phyloP scores from a whole-genome alignment of 2,329 filamentous ascomycete genomes.

The Fusarium coffeatum region DNA sequence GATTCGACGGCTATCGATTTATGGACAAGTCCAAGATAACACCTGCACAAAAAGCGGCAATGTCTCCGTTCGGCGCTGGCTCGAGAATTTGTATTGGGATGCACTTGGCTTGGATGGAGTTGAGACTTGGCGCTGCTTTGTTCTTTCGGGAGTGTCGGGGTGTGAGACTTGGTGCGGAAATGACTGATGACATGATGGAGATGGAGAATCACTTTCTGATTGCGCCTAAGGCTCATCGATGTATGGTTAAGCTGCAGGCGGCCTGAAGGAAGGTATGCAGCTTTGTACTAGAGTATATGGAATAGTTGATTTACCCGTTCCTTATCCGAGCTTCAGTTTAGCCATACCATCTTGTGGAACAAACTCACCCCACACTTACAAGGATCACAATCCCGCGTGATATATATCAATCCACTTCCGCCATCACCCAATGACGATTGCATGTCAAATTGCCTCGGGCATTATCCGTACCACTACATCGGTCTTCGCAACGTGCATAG shows the following conservation, averaged over 20 bases:
- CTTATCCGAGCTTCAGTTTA: no score
- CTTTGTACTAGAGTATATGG: no score
- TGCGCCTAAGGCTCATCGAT: neutral
- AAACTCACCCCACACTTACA: no score
- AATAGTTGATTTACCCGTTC: no score
- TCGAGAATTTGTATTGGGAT: slow-evolving; percentile 27
- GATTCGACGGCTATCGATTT: neutral
- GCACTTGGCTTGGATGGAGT: slow-evolving; percentile 32
- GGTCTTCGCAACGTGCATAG: neutral
- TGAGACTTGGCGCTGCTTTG: slow-evolving; percentile 13
- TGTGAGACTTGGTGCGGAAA: neutral
- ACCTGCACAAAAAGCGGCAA: neutral
- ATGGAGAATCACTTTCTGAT: slow-evolving; percentile 17
- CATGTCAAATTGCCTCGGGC: neutral
- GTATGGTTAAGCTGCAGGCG: neutral
- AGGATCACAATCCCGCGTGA: neutral
- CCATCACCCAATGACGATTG: neutral
- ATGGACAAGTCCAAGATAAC: neutral
- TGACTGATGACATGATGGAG: slow-evolving; percentile 26
- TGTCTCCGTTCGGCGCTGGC: slow-evolving; percentile 22
- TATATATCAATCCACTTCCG: neutral
- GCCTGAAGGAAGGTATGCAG: no score
- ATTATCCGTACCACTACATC: no score
- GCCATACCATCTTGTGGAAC: no score
- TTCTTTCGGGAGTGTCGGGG: slow-evolving; percentile 31